Base-by-base conservation (phyloP, 1,284 basidiomycete species). In the Rhodotorula sp. region DNA sequence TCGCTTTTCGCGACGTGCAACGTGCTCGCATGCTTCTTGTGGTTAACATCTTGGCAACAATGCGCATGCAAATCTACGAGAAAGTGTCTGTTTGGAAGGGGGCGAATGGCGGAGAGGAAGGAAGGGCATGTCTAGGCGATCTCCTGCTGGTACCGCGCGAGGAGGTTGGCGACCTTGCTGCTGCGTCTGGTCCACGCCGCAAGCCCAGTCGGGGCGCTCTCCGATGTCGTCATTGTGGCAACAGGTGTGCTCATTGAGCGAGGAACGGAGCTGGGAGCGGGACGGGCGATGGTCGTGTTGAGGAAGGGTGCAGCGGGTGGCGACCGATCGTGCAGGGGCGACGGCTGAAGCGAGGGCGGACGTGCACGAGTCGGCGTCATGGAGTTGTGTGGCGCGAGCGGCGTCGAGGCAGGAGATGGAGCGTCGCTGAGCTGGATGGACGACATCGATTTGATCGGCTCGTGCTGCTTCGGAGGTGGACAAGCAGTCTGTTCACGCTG, bases 281-380 rank as follows among this genome's bases (percentile, higher is more conserved):
- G 40, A 5, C 64, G 64, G 2, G 64, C 67, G 28, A 70, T 52
- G 0, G 65, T 70, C 44, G 71, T 70, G 47, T 70, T 70, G 53
- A 73, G 62, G 63, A 69, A 70, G 0, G 71, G 63, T 20, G 60
- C 63, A 2, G 68, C 68, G 4, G 62, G 48, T 1, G 59, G 28
- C 0, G 71, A 10, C 10, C 40, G 24, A 11, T 47, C 53, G 47
- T 30, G n/a, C 20, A 30, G 20, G 18, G 50, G 51, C 18, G 56
- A 24, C 9, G 47, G 13, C 11, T 30, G 30, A 11, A 61, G 37
- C 51, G 60, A 61, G n/a, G 37, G 20, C 2, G 18, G 64, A 22
- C 22, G 54, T 16, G 46, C n/a, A 31, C 54, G 64, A 26, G 31
- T 37, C 9, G 53, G 26, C 20, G 59, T 1, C 8, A 50, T 2